Evolutionary conservation across 257 asterid genomes (phyloP).

Genomic region (Solanum paucissectum): DNA sequence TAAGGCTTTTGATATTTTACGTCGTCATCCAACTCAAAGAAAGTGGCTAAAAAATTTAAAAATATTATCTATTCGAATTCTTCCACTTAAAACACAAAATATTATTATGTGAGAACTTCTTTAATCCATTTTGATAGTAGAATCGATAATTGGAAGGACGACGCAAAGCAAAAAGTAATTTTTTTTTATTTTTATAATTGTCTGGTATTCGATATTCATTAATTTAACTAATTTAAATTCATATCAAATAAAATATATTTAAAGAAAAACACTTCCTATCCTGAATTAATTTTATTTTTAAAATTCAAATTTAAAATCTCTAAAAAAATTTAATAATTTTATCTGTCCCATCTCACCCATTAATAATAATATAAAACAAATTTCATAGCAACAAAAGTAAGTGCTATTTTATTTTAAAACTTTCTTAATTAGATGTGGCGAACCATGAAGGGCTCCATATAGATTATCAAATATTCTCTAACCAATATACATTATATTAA

Average conservation of each 20-base stretch:
- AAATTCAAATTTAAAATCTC: not conserved
- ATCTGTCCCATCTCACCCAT: fast-evolving
- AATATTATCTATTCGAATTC: not conserved
- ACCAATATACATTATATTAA: not conserved
- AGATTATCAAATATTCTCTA: not conserved
- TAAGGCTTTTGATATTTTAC: not conserved
- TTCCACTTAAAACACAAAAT: not conserved
- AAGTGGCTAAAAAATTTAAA: not conserved
- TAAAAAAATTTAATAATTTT: no score
- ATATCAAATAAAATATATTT: not conserved
- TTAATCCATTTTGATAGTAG: not conserved
- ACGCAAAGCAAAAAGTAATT: not conserved
- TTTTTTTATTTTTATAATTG: not conserved
- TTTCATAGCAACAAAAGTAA: not conserved
- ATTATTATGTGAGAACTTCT: not conserved
- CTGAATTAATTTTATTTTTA: no score
- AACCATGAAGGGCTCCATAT: not conserved
- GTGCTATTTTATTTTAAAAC: not conserved
- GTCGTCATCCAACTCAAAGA: not conserved
- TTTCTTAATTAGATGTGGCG: not conserved
- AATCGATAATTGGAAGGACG: not conserved
- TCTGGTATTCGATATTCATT: not conserved
- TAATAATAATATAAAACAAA: not conserved
- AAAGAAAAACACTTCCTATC: not conserved
- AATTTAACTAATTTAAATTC: not conserved